Base-by-base conservation (phyloP, 352 stramenopile genomes). In the Globisporangium cystogenes region DNA sequence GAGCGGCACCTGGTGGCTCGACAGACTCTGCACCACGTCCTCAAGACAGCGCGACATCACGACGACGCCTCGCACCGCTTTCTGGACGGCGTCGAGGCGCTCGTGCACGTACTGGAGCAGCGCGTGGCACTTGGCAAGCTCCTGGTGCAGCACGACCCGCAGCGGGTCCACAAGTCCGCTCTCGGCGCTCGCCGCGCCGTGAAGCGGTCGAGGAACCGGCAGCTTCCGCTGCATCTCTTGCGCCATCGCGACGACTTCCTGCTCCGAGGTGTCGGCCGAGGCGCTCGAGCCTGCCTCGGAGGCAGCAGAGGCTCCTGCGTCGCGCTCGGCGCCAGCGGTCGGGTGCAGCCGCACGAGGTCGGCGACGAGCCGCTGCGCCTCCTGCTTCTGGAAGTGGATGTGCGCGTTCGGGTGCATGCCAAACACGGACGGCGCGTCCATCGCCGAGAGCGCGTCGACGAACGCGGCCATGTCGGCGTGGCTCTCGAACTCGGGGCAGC, bases 391-490 rank as follows among this genome's bases (percentile, higher is more conserved):
- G 49, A 78, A 85, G 29, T 81, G 77, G 27, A 90, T 64, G 33
- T 91, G 82, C 1, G 82, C 83, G 16, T 93, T 93, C 27, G 78
- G 70, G 53, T 93, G 82, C 72, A 93, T 87, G 0, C 82, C 82
- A 66, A 93, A 90, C 18, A 90, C 65, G n/a, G 84, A 74, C 20
- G 82, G 79, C 1, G 62, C 69, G 20, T 89, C 76, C 51, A 86
- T 60, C 7, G 65, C 29, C 1, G 77, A 62, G 18, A 92, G 29
- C 0, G 10, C 39, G 16, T 92, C 70, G 8, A 91, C 62, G 48
- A 87, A 82, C 1, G 41, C 51, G 1, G 48, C 20, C 75, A 89
- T 89, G 5, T 68, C 63, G 4, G 59, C 51, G 31, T 65, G 55
- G 29, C 21, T 60, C 7, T 52, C 18, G 24, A 89, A 89, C 27